Conservation (phyloP, 768 basidiomycete species). For the Floccularia luteovirens region DNA sequence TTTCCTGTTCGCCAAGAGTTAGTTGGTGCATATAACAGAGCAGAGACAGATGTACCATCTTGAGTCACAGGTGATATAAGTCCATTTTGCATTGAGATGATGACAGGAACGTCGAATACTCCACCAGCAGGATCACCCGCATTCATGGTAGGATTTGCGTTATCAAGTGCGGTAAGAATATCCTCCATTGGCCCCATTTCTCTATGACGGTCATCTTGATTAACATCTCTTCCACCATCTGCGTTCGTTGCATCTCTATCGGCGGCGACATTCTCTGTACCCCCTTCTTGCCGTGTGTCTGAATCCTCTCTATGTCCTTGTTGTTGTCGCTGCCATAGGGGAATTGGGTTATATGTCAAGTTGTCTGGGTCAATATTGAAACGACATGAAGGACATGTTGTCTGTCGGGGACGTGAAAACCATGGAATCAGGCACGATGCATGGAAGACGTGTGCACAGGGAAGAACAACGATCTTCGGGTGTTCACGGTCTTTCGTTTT, state of each 20-base stretch:
- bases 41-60: too few species aligned
- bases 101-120: neutral
- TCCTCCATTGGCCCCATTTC: too few species aligned
- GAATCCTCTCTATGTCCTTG: neutral
- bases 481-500: conserved; percentile 11
- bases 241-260: neutral
- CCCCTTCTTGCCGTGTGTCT: neutral
- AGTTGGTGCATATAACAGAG: too few species aligned
- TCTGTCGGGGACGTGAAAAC: conserved; percentile 73
- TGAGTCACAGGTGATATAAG: too few species aligned
- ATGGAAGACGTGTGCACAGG: conserved; percentile 81
- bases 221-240: too few species aligned
- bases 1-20: too few species aligned
- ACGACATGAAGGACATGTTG: conserved; percentile 78
- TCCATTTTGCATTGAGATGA: conserved; percentile 10
- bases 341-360: conserved; percentile 36
- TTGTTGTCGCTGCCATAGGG: conserved; percentile 13
- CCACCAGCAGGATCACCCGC: neutral
- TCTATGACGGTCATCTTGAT: too few species aligned
- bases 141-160: too few species aligned
- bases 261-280: conserved; percentile 2
- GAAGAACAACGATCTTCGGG: conserved; percentile 56
- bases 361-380: conserved; percentile 81
- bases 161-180: too few species aligned
- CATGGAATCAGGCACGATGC: conserved; percentile 72